Conservation (phyloP, 192 early-diverging fungal genomes). For the Coemansia sp. region DNA sequence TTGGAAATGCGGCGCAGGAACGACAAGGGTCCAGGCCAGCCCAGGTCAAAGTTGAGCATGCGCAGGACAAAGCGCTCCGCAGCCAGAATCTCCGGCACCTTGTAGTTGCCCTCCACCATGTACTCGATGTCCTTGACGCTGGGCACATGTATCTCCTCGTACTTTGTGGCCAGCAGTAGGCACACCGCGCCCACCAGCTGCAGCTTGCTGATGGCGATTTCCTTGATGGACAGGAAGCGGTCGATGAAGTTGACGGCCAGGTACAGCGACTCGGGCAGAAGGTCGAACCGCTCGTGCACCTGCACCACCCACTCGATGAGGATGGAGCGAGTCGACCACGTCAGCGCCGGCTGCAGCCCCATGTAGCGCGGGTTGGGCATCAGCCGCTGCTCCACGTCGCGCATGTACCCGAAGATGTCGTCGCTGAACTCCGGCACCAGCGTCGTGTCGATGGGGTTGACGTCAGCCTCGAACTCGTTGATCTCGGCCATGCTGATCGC, state of each 20-base stretch:
- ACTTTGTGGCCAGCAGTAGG: constrained; percentile 91
- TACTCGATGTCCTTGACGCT: constrained; percentile 81
- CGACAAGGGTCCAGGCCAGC: constrained; percentile 86
- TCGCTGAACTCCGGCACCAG: constrained; percentile 91
- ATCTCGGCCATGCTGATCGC: constrained; percentile 47
- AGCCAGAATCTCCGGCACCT: constrained; percentile 80
- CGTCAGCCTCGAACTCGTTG: constrained; percentile 77
- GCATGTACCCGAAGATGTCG: constrained; percentile 93
- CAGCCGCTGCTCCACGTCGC: constrained; percentile 68
- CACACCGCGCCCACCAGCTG: constrained; percentile 93
- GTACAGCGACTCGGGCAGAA: constrained; percentile 94
- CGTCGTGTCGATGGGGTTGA: constrained; percentile 77
- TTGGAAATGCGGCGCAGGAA: constrained; percentile 90
- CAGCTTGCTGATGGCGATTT: constrained; percentile 83
- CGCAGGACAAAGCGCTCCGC: constrained; percentile 92
- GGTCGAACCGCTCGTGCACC: constrained; percentile 85
- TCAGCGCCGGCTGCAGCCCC: constrained; percentile 78
- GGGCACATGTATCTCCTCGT: constrained; percentile 90
- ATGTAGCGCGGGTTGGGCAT: constrained; percentile 86
- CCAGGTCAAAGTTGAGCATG: constrained; percentile 83
- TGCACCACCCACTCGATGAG: constrained; percentile 96
- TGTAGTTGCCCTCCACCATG: constrained; percentile 78
- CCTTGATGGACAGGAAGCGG: constrained; percentile 84
- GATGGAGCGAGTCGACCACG: constrained; percentile 89
- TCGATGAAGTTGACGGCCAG: constrained; percentile 93